These are phyloP conservation scores for Corylus americana DNA, from an alignment of 306 rosid genomes.

Conservation along the genomic window DNA sequence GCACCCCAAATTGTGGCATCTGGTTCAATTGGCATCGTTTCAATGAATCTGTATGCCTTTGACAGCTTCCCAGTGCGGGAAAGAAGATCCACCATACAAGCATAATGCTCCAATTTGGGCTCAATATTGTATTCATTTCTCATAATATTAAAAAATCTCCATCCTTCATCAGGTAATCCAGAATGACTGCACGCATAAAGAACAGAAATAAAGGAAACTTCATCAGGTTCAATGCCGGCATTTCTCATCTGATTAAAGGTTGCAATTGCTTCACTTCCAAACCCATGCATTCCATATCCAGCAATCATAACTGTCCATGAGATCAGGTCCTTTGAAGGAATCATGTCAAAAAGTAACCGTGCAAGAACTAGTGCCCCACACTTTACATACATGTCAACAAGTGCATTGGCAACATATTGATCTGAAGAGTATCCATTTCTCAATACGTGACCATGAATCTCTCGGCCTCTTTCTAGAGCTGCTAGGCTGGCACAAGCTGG, in stretches of 20 bases:
- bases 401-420: slow-evolving; percentile 53
- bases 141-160: slow-evolving; percentile 55
- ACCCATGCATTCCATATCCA: slow-evolving; percentile 79
- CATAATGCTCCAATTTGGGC: slow-evolving; percentile 63
- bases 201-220: slow-evolving; percentile 60
- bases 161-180: slow-evolving; percentile 63
- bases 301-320: slow-evolving; percentile 73
- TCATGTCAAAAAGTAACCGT: slow-evolving; percentile 43
- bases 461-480: slow-evolving; percentile 64
- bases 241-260: slow-evolving; percentile 55
- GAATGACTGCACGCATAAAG: slow-evolving; percentile 75
- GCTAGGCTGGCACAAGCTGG: slow-evolving; percentile 79
- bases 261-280: slow-evolving; percentile 62
- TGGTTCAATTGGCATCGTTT: slow-evolving; percentile 60
- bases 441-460: slow-evolving; percentile 57
- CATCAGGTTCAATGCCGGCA: slow-evolving; percentile 55
- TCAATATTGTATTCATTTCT: slow-evolving; percentile 43
- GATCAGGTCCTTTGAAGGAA: slow-evolving; percentile 55
- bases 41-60: slow-evolving; percentile 53
- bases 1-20: slow-evolving; percentile 77
- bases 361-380: slow-evolving; percentile 65
- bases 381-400: slow-evolving; percentile 70
- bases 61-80: slow-evolving; percentile 62
- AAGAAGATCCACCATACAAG: slow-evolving; percentile 80
- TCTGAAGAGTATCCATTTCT: slow-evolving; percentile 52